Percentiles rank a stretch among this genome's conserved stretches.
phyloP scores from a whole-genome alignment of 257 asterid genomes.

The Solanum bukasovii region DNA sequence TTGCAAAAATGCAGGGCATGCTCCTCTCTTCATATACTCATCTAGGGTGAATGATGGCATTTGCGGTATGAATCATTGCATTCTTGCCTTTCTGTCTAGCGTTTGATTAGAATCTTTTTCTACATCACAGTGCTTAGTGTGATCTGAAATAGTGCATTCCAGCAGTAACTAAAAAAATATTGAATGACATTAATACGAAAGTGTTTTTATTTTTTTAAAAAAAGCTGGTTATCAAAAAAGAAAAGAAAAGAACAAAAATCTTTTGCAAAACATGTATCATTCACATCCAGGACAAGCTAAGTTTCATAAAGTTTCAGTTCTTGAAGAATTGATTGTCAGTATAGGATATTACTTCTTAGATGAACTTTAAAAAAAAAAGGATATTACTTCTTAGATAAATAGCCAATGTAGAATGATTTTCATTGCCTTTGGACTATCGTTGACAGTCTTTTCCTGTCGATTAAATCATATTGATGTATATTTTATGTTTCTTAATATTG shows the following conservation, averaged over 20 bases:
- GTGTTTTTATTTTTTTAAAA: neutral
- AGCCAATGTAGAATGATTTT: neutral
- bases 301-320: neutral
- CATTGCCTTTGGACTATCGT: neutral
- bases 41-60: conserved; percentile 93
- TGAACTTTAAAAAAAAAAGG: neutral
- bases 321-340: neutral
- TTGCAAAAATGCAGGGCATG: conserved; percentile 81
- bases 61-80: conserved; percentile 47
- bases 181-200: neutral
- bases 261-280: neutral
- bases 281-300: neutral
- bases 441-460: neutral
- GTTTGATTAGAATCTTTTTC: neutral
- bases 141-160: neutral
- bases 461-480: neutral
- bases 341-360: neutral
- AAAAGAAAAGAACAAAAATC: neutral
- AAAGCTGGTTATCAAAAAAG: neutral
- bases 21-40: conserved; percentile 54
- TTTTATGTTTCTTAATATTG: neutral
- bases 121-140: neutral
- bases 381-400: neutral
- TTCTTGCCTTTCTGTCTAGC: neutral
- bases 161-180: neutral